Evolutionary conservation across 768 basidiomycete genomes (phyloP).

Genomic region (Tylopilus cervinicoccineus): DNA sequence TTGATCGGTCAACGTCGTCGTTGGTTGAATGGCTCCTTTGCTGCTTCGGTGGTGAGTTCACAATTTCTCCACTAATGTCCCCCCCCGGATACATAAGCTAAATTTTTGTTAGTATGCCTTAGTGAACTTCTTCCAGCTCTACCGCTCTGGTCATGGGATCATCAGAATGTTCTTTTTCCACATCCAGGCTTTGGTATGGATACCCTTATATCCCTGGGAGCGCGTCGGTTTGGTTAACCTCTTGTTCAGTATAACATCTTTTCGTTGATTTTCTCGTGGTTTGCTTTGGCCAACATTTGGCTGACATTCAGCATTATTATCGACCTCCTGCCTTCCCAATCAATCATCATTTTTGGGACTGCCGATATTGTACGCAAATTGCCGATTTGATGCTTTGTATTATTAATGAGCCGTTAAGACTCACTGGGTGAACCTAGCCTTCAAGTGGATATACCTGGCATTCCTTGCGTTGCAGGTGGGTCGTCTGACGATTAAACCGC

Average conservation of each 20-base stretch:
- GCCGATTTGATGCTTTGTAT: not conserved
- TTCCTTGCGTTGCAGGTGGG: constrained; percentile 75
- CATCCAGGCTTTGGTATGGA: constrained; percentile 79
- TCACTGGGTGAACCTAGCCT: constrained; percentile 77
- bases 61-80: not conserved
- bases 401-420: constrained; percentile 41
- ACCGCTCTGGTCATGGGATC: constrained; percentile 80
- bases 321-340: constrained; percentile 64
- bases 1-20: constrained; percentile 93
- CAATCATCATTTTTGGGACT: constrained; percentile 69
- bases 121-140: constrained; percentile 90
- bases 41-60: constrained; percentile 75
- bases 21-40: constrained; percentile 96
- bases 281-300: constrained; percentile 89
- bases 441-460: constrained; percentile 85
- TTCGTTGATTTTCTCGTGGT: constrained; percentile 88
- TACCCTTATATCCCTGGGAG: not conserved
- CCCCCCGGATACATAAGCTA: not conserved
- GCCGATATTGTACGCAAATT: constrained; percentile 52
- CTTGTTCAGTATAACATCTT: constrained; percentile 72
- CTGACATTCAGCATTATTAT: constrained; percentile 95
- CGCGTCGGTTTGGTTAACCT: not conserved
- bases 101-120: constrained; percentile 66
- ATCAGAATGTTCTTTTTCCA: constrained; percentile 97
- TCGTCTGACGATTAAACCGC: not conserved